Conservation (phyloP, 805 yeast species). For the Brettanomyces bruxellensis region DNA sequence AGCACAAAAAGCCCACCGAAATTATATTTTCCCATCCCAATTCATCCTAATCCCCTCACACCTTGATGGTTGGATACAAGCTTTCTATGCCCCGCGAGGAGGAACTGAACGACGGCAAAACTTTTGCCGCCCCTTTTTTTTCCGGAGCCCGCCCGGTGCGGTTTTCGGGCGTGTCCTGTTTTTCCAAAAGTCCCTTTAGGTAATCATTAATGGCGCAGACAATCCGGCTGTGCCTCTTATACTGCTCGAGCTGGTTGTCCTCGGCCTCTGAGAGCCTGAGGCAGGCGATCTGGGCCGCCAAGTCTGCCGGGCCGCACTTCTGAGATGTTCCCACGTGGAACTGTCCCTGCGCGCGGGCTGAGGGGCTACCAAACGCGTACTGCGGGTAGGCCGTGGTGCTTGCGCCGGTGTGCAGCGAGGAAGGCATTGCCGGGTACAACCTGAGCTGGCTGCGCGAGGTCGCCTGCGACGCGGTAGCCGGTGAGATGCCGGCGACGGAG, state of each 20-base stretch:
- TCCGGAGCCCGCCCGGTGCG: background rate
- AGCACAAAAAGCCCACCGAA: no score
- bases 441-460: no score
- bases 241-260: constrained; percentile 3
- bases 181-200: constrained; percentile 7
- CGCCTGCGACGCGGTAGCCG: no score
- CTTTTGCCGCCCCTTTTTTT: no score
- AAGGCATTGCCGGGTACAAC: no score
- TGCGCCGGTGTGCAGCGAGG: no score
- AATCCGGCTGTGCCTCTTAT: constrained; percentile 9
- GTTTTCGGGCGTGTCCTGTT: background rate
- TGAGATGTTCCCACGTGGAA: constrained; percentile 29
- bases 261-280: constrained; percentile 8
- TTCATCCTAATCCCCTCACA: background rate
- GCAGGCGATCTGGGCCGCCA: constrained; percentile 7
- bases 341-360: constrained; percentile 15
- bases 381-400: constrained; percentile 8
- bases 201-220: constrained; percentile 10
- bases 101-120: no score
- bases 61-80: constrained; percentile 13
- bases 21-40: no score
- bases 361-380: constrained; percentile 12
- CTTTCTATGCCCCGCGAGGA: background rate
- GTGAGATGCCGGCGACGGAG: background rate
- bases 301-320: constrained; percentile 17